phyloP scores from a whole-genome alignment of 176 grass and related monocot genomes.

The Stipa capillata region DNA sequence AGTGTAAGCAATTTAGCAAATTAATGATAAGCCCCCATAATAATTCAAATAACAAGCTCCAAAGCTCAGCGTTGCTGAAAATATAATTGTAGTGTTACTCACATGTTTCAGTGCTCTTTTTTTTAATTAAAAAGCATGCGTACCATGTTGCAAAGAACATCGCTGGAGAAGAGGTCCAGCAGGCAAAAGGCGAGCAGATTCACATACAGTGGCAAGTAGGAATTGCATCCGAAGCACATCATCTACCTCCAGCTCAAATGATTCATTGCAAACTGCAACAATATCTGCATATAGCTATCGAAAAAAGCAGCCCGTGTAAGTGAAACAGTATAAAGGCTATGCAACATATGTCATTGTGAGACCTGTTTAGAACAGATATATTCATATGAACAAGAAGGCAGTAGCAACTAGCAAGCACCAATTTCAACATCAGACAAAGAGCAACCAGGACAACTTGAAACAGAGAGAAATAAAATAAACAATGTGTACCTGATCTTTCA shows the following conservation, averaged over 20 bases:
- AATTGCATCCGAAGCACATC: slow-evolving; percentile 67
- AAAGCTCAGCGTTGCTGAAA: neutral
- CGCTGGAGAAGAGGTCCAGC: slow-evolving; percentile 93
- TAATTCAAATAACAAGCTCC: neutral
- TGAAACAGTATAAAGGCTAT: neutral
- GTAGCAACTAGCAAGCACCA: neutral
- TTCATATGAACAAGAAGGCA: slow-evolving; percentile 9
- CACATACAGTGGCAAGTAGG: slow-evolving; percentile 74
- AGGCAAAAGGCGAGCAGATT: slow-evolving; percentile 90
- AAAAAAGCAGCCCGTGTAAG: slow-evolving; percentile 9
- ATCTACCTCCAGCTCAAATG: slow-evolving; percentile 27
- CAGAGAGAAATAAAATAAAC: slow-evolving; percentile 14
- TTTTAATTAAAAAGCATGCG: neutral
- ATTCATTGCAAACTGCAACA: slow-evolving; percentile 29
- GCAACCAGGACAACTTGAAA: slow-evolving; percentile 6
- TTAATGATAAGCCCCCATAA: neutral
- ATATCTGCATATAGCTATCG: slow-evolving; percentile 68
- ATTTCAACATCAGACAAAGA: slow-evolving; percentile 16
- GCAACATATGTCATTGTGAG: neutral
- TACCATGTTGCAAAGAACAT: slow-evolving; percentile 81
- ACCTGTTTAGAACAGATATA: neutral
- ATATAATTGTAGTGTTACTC: neutral
- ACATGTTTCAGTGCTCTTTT: neutral
- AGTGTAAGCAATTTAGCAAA: neutral
- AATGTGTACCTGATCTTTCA: slow-evolving; percentile 67